Evolutionary conservation across 2,329 filamentous ascomycete genomes (phyloP), one percentile per base, ranked within the genome.

Genomic region (Coleophoma cylindrospora): DNA sequence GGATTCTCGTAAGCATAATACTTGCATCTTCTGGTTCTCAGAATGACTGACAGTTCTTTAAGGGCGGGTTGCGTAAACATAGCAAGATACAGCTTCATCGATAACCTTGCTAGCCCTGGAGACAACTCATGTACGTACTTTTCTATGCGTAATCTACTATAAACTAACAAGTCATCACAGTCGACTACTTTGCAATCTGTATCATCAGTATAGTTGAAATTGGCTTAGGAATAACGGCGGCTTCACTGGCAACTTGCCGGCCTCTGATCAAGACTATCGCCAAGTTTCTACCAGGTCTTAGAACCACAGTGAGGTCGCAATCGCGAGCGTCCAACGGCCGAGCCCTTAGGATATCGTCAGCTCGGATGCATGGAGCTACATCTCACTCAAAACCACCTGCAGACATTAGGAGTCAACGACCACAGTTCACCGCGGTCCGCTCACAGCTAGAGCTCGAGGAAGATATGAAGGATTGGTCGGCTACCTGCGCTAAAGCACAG

Each of bases 41-140:
- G 40, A 13, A 22, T 8, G 14, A 41, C 40, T 15, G 5, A 17
- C 22, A 14, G 27, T 32, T 19, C 3, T 2, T 22, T 33, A 21
- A 46, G 34, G 12, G 40, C 47, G 3, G 32, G 47, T 34, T 14
- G n/a, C 13, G 37, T 48, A 17, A 48, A 48, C 27, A 43, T 48
- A 12, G 38, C 21, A n/a, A 37, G 47, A 11, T 48, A 40, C 21
- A 32, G 14, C 4, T 48, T 17, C 19, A 48, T 43, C 14, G 22
- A 34, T 11, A 40, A 22, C 15, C 32, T 48, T 13, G 38, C 37
- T 33, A 12, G 21, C 4, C 14, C 6, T 17, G 38, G 33, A 14
- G 22, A 48, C 15, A 34, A 17, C n/a, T 19, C 47, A 32, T 43
- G 40, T 36, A 43, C 15, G 40, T 40, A 9, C 34, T 41, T 41